Conservation (phyloP, 1,139 yeast genomes). For the Candida smagusa region DNA sequence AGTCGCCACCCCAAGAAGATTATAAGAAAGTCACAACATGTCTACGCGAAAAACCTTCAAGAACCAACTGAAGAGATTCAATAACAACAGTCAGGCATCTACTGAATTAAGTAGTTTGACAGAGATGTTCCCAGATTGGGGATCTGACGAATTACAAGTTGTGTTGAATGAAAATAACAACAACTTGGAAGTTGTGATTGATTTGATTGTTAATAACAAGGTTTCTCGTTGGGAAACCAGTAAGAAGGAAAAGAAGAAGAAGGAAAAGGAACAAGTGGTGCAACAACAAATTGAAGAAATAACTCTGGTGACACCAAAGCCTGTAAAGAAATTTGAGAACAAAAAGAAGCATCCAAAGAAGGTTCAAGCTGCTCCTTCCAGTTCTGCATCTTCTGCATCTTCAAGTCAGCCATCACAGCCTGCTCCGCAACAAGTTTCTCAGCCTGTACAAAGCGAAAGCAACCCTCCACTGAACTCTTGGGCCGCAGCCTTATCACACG, state of each 20-base stretch:
- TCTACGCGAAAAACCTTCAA: slow-evolving; percentile 38
- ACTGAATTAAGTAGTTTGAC: slow-evolving; percentile 54
- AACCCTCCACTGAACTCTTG: slow-evolving; percentile 33
- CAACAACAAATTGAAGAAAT: slow-evolving; percentile 6
- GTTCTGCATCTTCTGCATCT: background rate
- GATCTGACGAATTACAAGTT: slow-evolving; percentile 74
- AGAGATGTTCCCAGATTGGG: slow-evolving; percentile 96
- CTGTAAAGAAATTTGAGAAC: slow-evolving; percentile 5
- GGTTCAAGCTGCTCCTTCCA: slow-evolving; percentile 7
- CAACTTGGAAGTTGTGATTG: slow-evolving; percentile 77
- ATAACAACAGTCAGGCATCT: slow-evolving; percentile 18
- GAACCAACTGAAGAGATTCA: slow-evolving; percentile 47
- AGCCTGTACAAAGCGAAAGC: no score
- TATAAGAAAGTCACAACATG: slow-evolving; percentile 7
- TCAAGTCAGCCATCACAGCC: slow-evolving; percentile 7
- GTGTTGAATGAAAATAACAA: slow-evolving; percentile 70
- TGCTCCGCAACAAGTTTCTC: slow-evolving; percentile 2
- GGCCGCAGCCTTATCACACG: slow-evolving; percentile 49
- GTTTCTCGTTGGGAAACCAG: slow-evolving; percentile 60
- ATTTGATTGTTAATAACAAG: slow-evolving; percentile 82
- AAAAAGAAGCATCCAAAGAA: slow-evolving; percentile 8
- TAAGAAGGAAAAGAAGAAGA: slow-evolving; percentile 48
- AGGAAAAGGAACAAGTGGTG: slow-evolving; percentile 17
- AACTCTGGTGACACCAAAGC: slow-evolving; percentile 8
- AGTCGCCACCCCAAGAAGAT: background rate